Percentiles rank a stretch among this genome's conserved stretches.
These are phyloP conservation scores for Coniferiporia weirii DNA, from an alignment of 1,284 basidiomycete genomes.

Conservation along the genomic window DNA sequence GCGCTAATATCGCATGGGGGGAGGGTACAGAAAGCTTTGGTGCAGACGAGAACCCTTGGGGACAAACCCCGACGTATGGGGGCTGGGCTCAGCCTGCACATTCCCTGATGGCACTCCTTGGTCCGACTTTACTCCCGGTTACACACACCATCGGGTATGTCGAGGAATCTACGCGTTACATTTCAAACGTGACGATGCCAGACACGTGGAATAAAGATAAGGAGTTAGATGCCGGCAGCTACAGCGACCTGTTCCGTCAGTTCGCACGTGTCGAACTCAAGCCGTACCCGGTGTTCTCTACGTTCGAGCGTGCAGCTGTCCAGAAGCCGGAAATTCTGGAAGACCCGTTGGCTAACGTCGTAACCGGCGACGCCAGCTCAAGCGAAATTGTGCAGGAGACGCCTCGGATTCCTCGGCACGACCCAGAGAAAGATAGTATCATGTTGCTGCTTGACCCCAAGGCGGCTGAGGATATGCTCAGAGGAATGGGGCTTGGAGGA, in stretches of 20 bases:
- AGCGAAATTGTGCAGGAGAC: not conserved
- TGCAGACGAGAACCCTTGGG: slow-evolving; percentile 12
- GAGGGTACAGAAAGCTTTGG: not conserved
- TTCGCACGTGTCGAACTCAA: slow-evolving; percentile 47
- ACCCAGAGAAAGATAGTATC: slow-evolving; percentile 49
- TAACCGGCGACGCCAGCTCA: not conserved
- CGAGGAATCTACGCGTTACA: slow-evolving; percentile 45
- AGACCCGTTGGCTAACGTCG: slow-evolving; percentile 7
- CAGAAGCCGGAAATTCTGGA: slow-evolving; percentile 15
- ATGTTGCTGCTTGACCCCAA: slow-evolving; percentile 46
- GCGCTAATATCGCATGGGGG: slow-evolving; percentile 9
- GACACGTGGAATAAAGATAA: not conserved
- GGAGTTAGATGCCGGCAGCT: slow-evolving; percentile 22
- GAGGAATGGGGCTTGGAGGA: slow-evolving; percentile 51
- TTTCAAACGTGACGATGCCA: slow-evolving; percentile 29
- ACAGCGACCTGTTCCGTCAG: slow-evolving; percentile 37
- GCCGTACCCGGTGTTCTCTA: slow-evolving; percentile 31
- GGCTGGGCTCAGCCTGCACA: slow-evolving; percentile 10
- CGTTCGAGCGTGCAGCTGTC: slow-evolving; percentile 8
- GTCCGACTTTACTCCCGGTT: slow-evolving; percentile 37
- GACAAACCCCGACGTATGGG: not conserved
- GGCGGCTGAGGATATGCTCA: slow-evolving; percentile 36
- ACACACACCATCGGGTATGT: slow-evolving; percentile 49
- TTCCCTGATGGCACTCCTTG: slow-evolving; percentile 37
- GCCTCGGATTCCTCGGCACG: slow-evolving; percentile 30